Evolutionary conservation across 129 eudicot genomes (phyloP).

Genomic region (Artemisia tridentata): DNA sequence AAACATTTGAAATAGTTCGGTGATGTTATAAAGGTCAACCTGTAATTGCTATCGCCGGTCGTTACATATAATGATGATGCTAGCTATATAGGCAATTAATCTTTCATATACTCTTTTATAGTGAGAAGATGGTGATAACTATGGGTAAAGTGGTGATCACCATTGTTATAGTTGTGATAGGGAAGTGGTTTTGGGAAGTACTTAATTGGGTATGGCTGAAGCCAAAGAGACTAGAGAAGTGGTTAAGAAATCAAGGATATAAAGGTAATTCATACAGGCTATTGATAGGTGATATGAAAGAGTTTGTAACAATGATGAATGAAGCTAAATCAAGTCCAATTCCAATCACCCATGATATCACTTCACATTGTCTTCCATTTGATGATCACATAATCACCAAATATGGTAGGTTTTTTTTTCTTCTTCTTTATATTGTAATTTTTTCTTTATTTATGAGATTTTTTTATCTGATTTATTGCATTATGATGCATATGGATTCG

Average conservation of each 20-base stretch:
- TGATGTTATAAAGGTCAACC: not conserved
- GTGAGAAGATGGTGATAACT: not conserved
- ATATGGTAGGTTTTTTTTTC: slow-evolving; percentile 27
- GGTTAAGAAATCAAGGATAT: slow-evolving; percentile 33
- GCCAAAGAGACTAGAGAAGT: slow-evolving; percentile 36
- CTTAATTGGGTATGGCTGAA: slow-evolving; percentile 43
- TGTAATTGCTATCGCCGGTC: not conserved
- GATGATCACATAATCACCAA: slow-evolving; percentile 12
- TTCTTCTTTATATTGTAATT: not conserved
- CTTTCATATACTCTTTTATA: no score
- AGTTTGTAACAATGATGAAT: slow-evolving; percentile 4
- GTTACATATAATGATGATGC: not conserved
- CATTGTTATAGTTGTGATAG: slow-evolving; percentile 7
- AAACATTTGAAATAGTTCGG: not conserved
- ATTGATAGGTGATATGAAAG: slow-evolving; percentile 32
- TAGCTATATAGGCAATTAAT: no score
- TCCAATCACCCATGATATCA: slow-evolving; percentile 30
- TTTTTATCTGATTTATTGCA: not conserved
- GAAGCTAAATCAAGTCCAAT: slow-evolving; percentile 27
- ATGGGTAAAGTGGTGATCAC: slow-evolving; percentile 9
- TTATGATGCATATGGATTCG: not conserved
- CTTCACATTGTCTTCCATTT: slow-evolving; percentile 27
- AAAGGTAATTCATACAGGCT: slow-evolving; percentile 35
- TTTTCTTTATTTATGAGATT: not conserved
- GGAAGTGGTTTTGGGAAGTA: slow-evolving; percentile 20